phyloP scores from a whole-genome alignment of 2,329 filamentous ascomycete genomes.

The Exophiala dermatitidis region DNA sequence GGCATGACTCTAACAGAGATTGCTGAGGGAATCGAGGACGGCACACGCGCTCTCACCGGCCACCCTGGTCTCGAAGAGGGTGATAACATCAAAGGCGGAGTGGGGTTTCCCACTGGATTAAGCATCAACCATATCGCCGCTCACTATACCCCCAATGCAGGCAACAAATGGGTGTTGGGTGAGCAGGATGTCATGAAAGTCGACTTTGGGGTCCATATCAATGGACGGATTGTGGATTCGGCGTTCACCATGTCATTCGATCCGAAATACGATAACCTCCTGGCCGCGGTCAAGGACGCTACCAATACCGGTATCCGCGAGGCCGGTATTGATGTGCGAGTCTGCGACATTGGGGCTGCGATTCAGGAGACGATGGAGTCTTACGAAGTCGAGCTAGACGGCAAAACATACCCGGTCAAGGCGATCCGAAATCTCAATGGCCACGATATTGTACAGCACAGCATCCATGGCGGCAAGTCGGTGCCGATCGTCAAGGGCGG shows the following conservation, averaged over 20 bases:
- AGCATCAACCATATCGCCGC: slow-evolving; percentile 80
- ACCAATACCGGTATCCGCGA: slow-evolving; percentile 72
- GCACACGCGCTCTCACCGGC: slow-evolving; percentile 67
- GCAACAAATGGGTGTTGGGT: slow-evolving; percentile 66
- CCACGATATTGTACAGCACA: slow-evolving; percentile 82
- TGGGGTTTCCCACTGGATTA: slow-evolving; percentile 80
- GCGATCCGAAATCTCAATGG: slow-evolving; percentile 80
- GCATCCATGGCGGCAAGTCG: slow-evolving; percentile 87
- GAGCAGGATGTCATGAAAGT: slow-evolving; percentile 66
- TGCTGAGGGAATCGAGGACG: slow-evolving; percentile 78
- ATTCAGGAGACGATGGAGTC: slow-evolving; percentile 93
- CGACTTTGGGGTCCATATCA: slow-evolving; percentile 65
- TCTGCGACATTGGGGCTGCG: slow-evolving; percentile 73
- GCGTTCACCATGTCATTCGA: slow-evolving; percentile 65
- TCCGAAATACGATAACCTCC: slow-evolving; percentile 60
- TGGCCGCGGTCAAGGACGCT: slow-evolving; percentile 59
- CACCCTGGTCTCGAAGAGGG: slow-evolving; percentile 71
- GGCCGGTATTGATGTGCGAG: slow-evolving; percentile 84
- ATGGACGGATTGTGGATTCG: slow-evolving; percentile 63
- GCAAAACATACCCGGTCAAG: slow-evolving; percentile 71
- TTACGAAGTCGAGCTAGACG: slow-evolving; percentile 78
- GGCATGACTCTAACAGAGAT: slow-evolving; percentile 75
- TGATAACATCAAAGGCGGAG: slow-evolving; percentile 68
- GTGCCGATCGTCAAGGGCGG: slow-evolving; percentile 87
- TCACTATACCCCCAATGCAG: slow-evolving; percentile 80